Percentiles rank a stretch among this genome's conserved stretches.
phyloP scores from a whole-genome alignment of 768 basidiomycete species.

The Clitopilus passeckerianus region DNA sequence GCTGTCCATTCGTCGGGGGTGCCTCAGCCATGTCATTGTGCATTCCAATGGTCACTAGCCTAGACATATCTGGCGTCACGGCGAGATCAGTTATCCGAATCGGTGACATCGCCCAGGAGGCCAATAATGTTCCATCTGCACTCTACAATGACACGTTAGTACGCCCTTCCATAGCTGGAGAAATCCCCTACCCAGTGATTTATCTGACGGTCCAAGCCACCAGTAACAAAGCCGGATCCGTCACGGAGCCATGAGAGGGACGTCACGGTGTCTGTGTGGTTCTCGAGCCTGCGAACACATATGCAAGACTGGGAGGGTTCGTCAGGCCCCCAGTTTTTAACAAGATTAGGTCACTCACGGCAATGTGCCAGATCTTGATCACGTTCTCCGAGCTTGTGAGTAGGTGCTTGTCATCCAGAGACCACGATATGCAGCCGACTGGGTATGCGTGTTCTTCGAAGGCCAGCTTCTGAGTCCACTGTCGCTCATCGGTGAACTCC shows the following conservation, averaged over 20 bases:
- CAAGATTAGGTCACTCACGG: slow-evolving; percentile 42
- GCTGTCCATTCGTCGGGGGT: background rate
- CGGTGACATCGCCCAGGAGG: slow-evolving; percentile 63
- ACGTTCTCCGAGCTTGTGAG: slow-evolving; percentile 77
- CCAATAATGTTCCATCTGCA: slow-evolving; percentile 63
- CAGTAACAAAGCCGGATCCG: slow-evolving; percentile 85
- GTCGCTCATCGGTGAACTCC: slow-evolving; percentile 38
- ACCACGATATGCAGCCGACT: slow-evolving; percentile 88
- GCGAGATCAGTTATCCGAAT: slow-evolving; percentile 87
- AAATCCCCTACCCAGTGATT: slow-evolving; percentile 67
- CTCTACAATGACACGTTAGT: slow-evolving; percentile 42
- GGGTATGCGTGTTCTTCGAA: slow-evolving; percentile 75
- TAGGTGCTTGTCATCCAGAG: slow-evolving; percentile 79
- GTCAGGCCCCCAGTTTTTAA: slow-evolving; percentile 5
- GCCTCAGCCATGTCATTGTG: slow-evolving; percentile 18
- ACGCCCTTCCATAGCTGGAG: background rate
- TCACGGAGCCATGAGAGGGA: slow-evolving; percentile 87
- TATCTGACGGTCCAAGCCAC: slow-evolving; percentile 80
- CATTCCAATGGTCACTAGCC: slow-evolving; percentile 82
- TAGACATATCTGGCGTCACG: slow-evolving; percentile 78
- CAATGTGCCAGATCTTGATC: slow-evolving; percentile 88
- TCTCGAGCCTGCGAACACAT: slow-evolving; percentile 58
- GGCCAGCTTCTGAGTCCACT: slow-evolving; percentile 49
- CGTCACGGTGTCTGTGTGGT: slow-evolving; percentile 80
- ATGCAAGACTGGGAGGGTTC: slow-evolving; percentile 59